A percentile compares a stretch with the other conserved stretches of the same genome.
These are phyloP conservation scores for Carex kokanica DNA, from an alignment of 176 grass and related monocot species.

Conservation along the genomic window DNA sequence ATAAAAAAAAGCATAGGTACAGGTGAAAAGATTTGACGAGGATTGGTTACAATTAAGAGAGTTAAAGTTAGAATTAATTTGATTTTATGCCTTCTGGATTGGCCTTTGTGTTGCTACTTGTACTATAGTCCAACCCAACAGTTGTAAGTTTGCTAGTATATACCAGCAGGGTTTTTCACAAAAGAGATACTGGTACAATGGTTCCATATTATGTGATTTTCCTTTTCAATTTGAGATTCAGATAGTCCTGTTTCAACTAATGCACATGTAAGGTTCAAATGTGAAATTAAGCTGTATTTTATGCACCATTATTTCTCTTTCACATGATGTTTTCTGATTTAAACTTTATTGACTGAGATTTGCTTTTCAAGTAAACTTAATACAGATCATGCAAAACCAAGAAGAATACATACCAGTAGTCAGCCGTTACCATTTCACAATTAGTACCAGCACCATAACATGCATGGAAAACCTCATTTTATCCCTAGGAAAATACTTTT, in stretches of 20 bases:
- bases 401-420: background rate
- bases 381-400: background rate
- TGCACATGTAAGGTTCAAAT: background rate
- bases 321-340: background rate
- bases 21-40: background rate
- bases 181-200: background rate
- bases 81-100: background rate
- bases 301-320: background rate
- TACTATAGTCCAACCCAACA: background rate
- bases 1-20: background rate
- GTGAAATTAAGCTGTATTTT: background rate
- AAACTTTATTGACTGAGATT: background rate
- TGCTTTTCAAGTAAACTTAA: background rate
- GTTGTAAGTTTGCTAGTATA: background rate
- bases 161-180: background rate
- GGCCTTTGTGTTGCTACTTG: background rate
- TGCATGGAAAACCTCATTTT: background rate
- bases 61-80: background rate
- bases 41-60: background rate
- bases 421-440: background rate
- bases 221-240: background rate
- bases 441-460: background rate
- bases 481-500: background rate
- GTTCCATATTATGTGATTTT: background rate
- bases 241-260: background rate